Conservation (phyloP, 768 basidiomycete genomes). For the Podaxis sp. region DNA sequence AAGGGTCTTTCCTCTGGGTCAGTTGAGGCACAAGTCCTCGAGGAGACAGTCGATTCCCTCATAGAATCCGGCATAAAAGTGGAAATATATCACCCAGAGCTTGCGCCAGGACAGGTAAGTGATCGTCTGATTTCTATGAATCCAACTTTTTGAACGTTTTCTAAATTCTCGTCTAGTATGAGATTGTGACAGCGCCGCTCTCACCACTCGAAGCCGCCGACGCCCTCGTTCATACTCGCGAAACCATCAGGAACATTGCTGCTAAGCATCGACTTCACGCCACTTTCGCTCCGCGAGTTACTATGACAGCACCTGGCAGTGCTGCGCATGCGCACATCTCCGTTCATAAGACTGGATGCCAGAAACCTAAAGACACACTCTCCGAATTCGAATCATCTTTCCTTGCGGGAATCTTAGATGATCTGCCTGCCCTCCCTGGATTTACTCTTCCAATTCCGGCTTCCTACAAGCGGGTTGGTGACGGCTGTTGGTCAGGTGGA, state of each 20-base stretch:
- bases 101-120: conserved; percentile 54
- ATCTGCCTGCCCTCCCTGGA: conserved; percentile 57
- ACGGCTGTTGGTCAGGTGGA: conserved; percentile 72
- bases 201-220: conserved; percentile 67
- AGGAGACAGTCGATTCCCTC: conserved; percentile 60
- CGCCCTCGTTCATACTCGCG: conserved; percentile 62
- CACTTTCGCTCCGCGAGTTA: conserved; percentile 62
- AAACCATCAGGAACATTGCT: conserved; percentile 68
- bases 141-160: neutral
- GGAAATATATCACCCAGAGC: conserved; percentile 69
- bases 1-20: conserved; percentile 42
- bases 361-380: conserved; percentile 14
- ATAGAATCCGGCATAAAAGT: conserved; percentile 54
- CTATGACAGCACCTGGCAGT: conserved; percentile 44
- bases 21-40: conserved; percentile 41
- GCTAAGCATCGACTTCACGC: conserved; percentile 63
- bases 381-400: conserved; percentile 52
- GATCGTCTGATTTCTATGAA: neutral
- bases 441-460: conserved; percentile 59
- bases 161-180: conserved; percentile 35
- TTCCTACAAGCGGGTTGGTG: conserved; percentile 63
- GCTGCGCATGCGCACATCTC: conserved; percentile 69
- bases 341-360: conserved; percentile 40
- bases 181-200: conserved; percentile 67
- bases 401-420: conserved; percentile 56